phyloP scores from a whole-genome alignment of 495 filamentous ascomycete genomes.

The Aspergillus sclerotiicarbonarius region DNA sequence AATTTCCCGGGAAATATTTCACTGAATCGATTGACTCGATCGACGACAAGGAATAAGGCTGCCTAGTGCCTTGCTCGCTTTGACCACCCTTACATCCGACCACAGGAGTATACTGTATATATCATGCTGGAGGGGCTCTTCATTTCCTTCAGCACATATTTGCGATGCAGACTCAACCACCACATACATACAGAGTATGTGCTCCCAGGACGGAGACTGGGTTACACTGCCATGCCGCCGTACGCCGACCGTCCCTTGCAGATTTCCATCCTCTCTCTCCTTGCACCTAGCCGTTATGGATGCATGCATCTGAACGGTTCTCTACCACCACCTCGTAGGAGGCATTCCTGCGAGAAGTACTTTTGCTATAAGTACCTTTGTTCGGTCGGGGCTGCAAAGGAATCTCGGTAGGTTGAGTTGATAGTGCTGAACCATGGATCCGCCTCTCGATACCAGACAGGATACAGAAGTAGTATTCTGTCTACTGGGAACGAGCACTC shows the following conservation, averaged over 20 bases:
- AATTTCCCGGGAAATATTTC: too few species aligned
- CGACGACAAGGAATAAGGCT: too few species aligned
- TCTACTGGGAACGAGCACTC: background rate
- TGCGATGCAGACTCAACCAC: background rate
- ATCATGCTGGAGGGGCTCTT: background rate
- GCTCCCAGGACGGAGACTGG: background rate
- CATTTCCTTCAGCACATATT: background rate
- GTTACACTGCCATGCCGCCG: background rate
- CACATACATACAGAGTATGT: background rate
- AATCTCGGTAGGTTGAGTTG: background rate
- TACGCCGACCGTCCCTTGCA: slow-evolving; percentile 10
- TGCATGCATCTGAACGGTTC: background rate
- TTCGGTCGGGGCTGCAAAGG: too few species aligned
- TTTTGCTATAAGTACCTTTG: too few species aligned
- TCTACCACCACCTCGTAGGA: background rate
- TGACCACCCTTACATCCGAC: too few species aligned
- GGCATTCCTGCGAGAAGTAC: background rate
- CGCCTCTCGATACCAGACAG: background rate
- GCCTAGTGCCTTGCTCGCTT: too few species aligned
- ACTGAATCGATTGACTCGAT: too few species aligned
- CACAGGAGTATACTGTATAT: too few species aligned
- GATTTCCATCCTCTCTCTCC: slow-evolving; percentile 1
- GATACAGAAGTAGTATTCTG: background rate
- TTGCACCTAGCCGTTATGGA: background rate
- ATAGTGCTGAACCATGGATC: background rate